Evolutionary conservation across 305 asterid genomes (phyloP).

Genomic region (Fraxinus sp.): DNA sequence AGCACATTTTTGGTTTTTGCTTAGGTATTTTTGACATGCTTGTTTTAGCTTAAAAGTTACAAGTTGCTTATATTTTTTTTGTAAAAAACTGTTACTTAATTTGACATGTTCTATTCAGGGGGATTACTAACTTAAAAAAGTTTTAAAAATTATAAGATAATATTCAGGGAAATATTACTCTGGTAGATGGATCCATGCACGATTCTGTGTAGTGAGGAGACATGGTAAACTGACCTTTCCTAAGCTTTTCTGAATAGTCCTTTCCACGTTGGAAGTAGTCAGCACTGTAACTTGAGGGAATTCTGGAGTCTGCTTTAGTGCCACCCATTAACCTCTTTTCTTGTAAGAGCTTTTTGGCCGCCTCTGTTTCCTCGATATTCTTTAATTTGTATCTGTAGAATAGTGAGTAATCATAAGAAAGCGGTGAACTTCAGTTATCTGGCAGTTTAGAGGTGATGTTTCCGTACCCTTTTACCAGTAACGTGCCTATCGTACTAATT

Average conservation of each 20-base stretch:
- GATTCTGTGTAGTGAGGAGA: slow-evolving; percentile 6
- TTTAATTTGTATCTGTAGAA: slow-evolving; percentile 71
- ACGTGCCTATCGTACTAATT: not conserved
- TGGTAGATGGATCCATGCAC: slow-evolving; percentile 4
- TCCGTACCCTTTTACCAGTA: not conserved
- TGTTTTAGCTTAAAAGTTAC: not conserved
- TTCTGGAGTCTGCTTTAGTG: slow-evolving; percentile 61
- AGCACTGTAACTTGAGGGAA: slow-evolving; percentile 86
- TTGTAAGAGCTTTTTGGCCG: slow-evolving; percentile 92
- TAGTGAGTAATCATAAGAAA: slow-evolving; percentile 14
- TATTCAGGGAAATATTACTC: slow-evolving; percentile 1
- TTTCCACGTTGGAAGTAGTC: slow-evolving; percentile 89
- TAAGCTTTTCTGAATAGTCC: slow-evolving; percentile 78
- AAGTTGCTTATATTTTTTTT: not conserved
- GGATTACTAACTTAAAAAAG: not conserved
- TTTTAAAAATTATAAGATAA: not conserved
- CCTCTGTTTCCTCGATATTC: slow-evolving; percentile 98
- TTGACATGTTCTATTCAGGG: not conserved
- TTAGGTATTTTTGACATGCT: not conserved
- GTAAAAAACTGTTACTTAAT: not conserved
- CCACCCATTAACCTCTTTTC: slow-evolving; percentile 86
- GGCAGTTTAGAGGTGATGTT: not conserved
- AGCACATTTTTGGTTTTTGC: not conserved
- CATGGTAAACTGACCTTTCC: slow-evolving; percentile 62
- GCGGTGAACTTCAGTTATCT: slow-evolving; percentile 20